phyloP scores from a whole-genome alignment of 2,329 filamentous ascomycete species.

The Passalora sequoiae region DNA sequence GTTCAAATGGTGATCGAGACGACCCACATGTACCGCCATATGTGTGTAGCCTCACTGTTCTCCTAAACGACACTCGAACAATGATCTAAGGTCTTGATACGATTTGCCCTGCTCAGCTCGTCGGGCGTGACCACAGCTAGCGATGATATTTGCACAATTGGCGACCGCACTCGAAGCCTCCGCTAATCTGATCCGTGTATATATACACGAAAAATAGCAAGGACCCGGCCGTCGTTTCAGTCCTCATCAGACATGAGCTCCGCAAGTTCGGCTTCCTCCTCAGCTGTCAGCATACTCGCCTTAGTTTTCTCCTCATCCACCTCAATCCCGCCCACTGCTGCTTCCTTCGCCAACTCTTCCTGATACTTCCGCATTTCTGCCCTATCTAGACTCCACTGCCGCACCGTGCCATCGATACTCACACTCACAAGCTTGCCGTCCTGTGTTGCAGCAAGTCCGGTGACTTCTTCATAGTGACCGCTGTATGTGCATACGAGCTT shows the following conservation, averaged over 20 bases:
- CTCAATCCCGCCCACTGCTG: constrained; percentile 44
- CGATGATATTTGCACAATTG: too few species aligned
- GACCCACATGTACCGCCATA: too few species aligned
- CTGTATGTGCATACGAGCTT: constrained; percentile 38
- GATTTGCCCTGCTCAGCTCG: too few species aligned
- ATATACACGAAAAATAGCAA: too few species aligned
- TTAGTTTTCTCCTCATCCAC: constrained; percentile 37
- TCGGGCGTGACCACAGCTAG: too few species aligned
- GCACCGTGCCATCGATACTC: constrained; percentile 82
- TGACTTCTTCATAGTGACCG: constrained; percentile 92
- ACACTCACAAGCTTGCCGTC: constrained; percentile 64
- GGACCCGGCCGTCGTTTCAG: too few species aligned
- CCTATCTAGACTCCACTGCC: constrained; percentile 71
- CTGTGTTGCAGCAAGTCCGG: constrained; percentile 60
- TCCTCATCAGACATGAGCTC: constrained; percentile 80
- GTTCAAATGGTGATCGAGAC: too few species aligned
- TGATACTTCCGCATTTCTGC: constrained; percentile 54
- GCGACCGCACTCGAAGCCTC: too few species aligned
- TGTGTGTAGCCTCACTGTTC: too few species aligned
- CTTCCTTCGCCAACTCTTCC: constrained; percentile 47
- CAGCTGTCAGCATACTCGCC: constrained; percentile 64
- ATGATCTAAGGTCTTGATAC: too few species aligned
- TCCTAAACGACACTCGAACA: too few species aligned
- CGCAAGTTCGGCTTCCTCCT: constrained; percentile 84
- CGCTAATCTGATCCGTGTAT: too few species aligned